Base-by-base conservation (phyloP, 2,329 filamentous ascomycete species). In the Verticillium longisporum region DNA sequence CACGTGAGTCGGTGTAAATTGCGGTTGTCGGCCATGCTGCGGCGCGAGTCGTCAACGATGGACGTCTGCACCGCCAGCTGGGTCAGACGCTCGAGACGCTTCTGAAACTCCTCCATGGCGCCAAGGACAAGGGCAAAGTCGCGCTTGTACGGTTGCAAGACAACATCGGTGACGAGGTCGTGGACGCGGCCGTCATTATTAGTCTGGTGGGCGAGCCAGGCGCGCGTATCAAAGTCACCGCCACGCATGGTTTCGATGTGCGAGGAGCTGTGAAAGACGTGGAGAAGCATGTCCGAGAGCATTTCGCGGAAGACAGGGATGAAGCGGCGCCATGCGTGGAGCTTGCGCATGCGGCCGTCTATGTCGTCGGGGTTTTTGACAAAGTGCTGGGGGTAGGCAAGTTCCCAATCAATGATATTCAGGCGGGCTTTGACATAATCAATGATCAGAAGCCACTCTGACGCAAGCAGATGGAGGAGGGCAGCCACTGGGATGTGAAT, bases 1-100 rank as follows among this genome's bases (percentile, higher is more conserved):
- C 67, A 71, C 1, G 70, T 73, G 7, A 74, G 65, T 18, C 70
- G 68, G n/a, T 66, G 66, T 21, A 73, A 65, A 57, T 73, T 73
- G 15, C 66, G 65, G 55, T 71, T 71, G 54, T 73, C 70, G 15
- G 66, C 67, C n/a, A 66, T 64, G 4, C 67, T 66, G 33, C 68
- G 68, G 37, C 67, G 66, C 9, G 68, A 68, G 58, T 73, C 70
- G 9, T 66, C 65, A 62, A 73, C 71, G 10, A 63, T 66, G 53
- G 71, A 72, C 15, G 68, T 68, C n/a, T 70, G 69, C 14, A 67
- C 70, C 6, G 73, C 70, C 18, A 74, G 68, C 50, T 60, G 61
- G 31, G 72, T 72, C 21, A 74, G 65, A 1, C 69, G 68, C 57
- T 73, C 67, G 38, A 74, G 70, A 36, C 72, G 68, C 36, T 65